A percentile compares a stretch with the other conserved stretches of the same genome.
Evolutionary conservation across 1,284 basidiomycete genomes (phyloP).

Genomic region (Puccinia coronata): DNA sequence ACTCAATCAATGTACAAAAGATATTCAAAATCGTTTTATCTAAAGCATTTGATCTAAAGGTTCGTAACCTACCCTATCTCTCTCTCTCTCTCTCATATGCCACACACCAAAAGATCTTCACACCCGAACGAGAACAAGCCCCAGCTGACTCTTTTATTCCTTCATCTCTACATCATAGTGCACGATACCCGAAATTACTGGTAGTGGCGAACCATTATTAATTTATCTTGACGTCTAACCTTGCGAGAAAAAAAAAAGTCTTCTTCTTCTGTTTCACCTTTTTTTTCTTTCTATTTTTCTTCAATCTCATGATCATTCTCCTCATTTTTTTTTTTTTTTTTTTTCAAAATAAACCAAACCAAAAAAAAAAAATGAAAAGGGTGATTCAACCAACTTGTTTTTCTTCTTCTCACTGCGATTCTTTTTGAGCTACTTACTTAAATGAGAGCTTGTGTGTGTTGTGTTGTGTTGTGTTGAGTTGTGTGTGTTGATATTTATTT

Average conservation of each 20-base stretch:
- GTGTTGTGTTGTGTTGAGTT: background rate
- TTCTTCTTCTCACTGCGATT: background rate
- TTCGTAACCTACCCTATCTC: too few species aligned
- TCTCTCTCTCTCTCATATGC: too few species aligned
- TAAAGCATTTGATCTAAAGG: constrained; percentile 61
- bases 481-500: constrained; percentile 19
- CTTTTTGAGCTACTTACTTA: background rate
- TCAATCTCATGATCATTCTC: background rate
- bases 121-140: background rate
- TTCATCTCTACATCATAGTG: constrained; percentile 7
- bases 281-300: constrained; percentile 12
- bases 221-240: constrained; percentile 81
- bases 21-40: constrained; percentile 95
- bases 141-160: background rate
- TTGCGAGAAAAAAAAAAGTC: background rate
- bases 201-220: constrained; percentile 86
- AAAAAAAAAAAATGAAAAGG: constrained; percentile 28
- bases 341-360: background rate
- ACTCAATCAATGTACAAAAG: constrained; percentile 96
- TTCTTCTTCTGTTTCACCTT: background rate
- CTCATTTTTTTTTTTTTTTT: constrained; percentile 1
- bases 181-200: constrained; percentile 93
- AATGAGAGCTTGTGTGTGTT: background rate
- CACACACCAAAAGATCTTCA: background rate
- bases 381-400: background rate